Evolutionary conservation across 164 flowering plant genomes (phyloP).

Genomic region (Chimonanthus praecox): DNA sequence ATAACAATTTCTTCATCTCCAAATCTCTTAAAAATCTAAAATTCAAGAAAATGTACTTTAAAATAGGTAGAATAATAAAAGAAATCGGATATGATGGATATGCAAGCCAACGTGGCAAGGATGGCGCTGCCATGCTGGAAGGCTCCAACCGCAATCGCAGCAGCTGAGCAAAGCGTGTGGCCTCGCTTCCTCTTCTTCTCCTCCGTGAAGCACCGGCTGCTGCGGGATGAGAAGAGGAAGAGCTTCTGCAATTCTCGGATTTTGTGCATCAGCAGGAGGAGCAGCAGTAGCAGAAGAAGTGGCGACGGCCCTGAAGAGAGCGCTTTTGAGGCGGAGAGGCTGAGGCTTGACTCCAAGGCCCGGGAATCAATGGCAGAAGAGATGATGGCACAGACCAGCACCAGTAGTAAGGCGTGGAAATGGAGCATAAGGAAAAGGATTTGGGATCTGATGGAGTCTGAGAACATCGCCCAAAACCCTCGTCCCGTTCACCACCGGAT

Average conservation of each 20-base stretch:
- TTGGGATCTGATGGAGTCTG: conserved; percentile 83
- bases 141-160: neutral
- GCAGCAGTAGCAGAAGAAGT: conserved; percentile 4
- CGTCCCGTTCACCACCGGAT: conserved; percentile 91
- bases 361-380: conserved; percentile 63
- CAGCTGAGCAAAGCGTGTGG: no score
- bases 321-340: conserved; percentile 67
- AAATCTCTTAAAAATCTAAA: no score
- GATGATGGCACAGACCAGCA: conserved; percentile 48
- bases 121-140: neutral
- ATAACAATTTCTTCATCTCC: no score
- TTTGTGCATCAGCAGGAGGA: conserved; percentile 13
- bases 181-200: neutral
- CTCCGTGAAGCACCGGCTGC: neutral
- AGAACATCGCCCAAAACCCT: conserved; percentile 70
- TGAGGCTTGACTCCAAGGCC: conserved; percentile 53
- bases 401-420: conserved; percentile 73
- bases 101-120: neutral
- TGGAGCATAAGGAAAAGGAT: conserved; percentile 80
- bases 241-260: conserved; percentile 3
- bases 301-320: conserved; percentile 43
- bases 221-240: neutral
- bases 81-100: neutral
- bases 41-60: no score
- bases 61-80: no score